These are phyloP conservation scores for Lithocarpus polystachyus DNA, from an alignment of 306 rosid genomes.

Conservation along the genomic window DNA sequence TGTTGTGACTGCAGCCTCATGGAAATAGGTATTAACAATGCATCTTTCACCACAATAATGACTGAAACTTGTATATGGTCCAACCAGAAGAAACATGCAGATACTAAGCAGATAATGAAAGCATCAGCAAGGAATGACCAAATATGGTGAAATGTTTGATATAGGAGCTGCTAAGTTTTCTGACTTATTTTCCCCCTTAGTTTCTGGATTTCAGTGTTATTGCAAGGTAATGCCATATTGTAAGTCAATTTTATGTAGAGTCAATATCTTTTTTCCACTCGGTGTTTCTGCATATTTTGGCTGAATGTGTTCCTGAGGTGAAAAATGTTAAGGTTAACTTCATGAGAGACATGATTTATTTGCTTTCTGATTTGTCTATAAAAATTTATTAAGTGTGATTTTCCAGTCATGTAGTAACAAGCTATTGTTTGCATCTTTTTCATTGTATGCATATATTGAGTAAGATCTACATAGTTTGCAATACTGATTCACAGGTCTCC, in stretches of 20 bases:
- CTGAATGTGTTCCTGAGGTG: background rate
- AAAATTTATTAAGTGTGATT: slow-evolving; percentile 3
- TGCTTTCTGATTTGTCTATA: slow-evolving; percentile 13
- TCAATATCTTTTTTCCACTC: slow-evolving; percentile 2
- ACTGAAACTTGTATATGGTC: background rate
- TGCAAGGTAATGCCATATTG: slow-evolving; percentile 16
- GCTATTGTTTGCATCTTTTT: no score
- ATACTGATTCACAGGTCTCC: background rate
- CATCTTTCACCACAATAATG: slow-evolving; percentile 12
- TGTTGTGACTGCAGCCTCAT: slow-evolving; percentile 50
- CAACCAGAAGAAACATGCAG: background rate
- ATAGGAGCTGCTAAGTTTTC: slow-evolving; percentile 22
- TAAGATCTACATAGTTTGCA: background rate
- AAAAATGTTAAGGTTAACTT: background rate
- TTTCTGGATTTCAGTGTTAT: slow-evolving; percentile 19
- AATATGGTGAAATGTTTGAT: slow-evolving; percentile 16
- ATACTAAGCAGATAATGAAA: background rate
- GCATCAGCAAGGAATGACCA: background rate
- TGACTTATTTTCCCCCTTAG: background rate
- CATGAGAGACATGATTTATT: slow-evolving; percentile 21
- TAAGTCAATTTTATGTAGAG: slow-evolving; percentile 26
- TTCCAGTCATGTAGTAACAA: background rate
- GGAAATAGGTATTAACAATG: slow-evolving; percentile 50
- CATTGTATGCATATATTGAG: background rate
- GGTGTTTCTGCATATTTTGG: slow-evolving; percentile 18